Evolutionary conservation across 768 basidiomycete genomes (phyloP).

Genomic region (Tephrocybe sp.): DNA sequence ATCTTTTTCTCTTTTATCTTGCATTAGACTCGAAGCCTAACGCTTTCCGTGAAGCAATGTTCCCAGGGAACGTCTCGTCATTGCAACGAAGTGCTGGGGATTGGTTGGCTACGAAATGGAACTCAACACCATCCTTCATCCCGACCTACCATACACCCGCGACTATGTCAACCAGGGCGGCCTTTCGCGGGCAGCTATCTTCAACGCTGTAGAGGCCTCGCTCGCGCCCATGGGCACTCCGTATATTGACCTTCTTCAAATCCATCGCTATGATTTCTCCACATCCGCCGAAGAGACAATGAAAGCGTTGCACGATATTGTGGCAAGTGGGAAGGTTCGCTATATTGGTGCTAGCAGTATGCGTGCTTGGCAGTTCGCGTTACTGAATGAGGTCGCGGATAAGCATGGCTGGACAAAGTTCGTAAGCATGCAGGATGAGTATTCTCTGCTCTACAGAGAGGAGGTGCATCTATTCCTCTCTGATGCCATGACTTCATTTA

Average conservation of each 20-base stretch:
- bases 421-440: conserved; percentile 55
- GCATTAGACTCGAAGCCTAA: too few relatives aligned
- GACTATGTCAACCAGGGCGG: conserved; percentile 20
- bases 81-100: conserved; percentile 14
- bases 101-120: conserved; percentile 9
- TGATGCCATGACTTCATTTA: not conserved
- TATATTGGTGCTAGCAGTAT: conserved; percentile 52
- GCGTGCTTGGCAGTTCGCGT: conserved; percentile 44
- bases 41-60: conserved; percentile 14
- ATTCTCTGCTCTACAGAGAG: conserved; percentile 54
- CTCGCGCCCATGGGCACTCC: conserved; percentile 25
- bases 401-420: conserved; percentile 52
- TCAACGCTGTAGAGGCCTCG: conserved; percentile 34
- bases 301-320: conserved; percentile 46
- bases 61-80: conserved; percentile 13
- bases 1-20: not conserved
- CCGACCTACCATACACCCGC: conserved; percentile 7
- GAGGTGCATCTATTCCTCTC: conserved; percentile 27
- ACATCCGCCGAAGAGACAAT: conserved; percentile 41
- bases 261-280: conserved; percentile 37
- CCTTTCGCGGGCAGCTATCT: conserved; percentile 26
- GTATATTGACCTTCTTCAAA: conserved; percentile 39
- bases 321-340: conserved; percentile 33
- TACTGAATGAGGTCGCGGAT: conserved; percentile 44
- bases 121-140: not conserved